Evolutionary conservation across 2,329 filamentous ascomycete genomes (phyloP).

Genomic region (Monosporascus sp.): DNA sequence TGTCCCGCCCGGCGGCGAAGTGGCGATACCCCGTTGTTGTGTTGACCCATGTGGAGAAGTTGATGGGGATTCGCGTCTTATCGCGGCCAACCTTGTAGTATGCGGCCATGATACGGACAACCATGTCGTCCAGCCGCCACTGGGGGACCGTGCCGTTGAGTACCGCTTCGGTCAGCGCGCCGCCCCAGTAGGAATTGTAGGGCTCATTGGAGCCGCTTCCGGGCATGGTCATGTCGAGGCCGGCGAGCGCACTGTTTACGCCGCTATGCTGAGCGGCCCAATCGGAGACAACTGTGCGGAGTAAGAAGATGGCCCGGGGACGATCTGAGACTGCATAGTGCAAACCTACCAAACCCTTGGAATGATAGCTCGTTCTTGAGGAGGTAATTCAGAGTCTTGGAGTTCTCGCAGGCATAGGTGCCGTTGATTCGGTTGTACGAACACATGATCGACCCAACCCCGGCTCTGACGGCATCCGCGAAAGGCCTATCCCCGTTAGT

Average conservation of each 20-base stretch:
- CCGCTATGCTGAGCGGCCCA: slow-evolving; percentile 71
- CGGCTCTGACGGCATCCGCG: slow-evolving; percentile 63
- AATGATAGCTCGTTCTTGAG: slow-evolving; percentile 76
- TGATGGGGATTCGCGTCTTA: slow-evolving; percentile 50
- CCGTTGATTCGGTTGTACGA: slow-evolving; percentile 75
- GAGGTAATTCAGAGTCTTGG: slow-evolving; percentile 65
- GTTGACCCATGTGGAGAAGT: slow-evolving; percentile 82
- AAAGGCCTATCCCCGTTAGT: slow-evolving; percentile 50
- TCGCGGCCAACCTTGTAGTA: slow-evolving; percentile 60
- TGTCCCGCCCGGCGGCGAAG: slow-evolving; percentile 53
- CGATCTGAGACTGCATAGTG: background rate
- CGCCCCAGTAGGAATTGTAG: slow-evolving; percentile 24
- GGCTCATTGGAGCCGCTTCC: slow-evolving; percentile 23
- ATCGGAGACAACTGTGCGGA: slow-evolving; percentile 50
- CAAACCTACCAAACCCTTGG: slow-evolving; percentile 62
- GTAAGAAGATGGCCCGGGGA: background rate
- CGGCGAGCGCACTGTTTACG: slow-evolving; percentile 29
- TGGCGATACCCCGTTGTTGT: slow-evolving; percentile 69
- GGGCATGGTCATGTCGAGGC: slow-evolving; percentile 40
- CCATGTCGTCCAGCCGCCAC: slow-evolving; percentile 64
- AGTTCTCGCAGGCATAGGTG: slow-evolving; percentile 74
- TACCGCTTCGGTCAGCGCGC: slow-evolving; percentile 17
- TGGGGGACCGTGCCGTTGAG: slow-evolving; percentile 12
- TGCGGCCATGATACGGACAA: slow-evolving; percentile 68
- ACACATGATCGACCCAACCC: slow-evolving; percentile 59